Evolutionary conservation across 768 basidiomycete genomes (phyloP), one percentile per base, ranked within the genome.

Genomic region (Amanita thiersii): DNA sequence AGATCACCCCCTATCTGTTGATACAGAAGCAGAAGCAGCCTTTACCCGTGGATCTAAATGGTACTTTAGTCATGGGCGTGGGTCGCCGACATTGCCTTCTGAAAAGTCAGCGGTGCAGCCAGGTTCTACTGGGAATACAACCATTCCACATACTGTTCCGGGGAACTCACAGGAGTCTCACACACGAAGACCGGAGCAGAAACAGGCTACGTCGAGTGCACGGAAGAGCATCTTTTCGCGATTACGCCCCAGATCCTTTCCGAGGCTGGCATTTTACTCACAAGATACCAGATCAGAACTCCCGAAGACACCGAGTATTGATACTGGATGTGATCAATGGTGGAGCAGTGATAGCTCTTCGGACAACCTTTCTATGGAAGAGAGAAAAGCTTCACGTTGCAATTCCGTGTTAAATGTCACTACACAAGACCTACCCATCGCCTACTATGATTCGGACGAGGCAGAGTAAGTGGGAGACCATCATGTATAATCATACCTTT

Each of bases 21-120:
- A 91, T 51, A 82, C 86, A 0, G 89, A 93, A 54, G 76, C 76
- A 0, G 89, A 91, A 59, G 68, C 65, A 3, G 82, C 81, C 1
- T 86, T 86, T 52, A 60, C 66, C 26, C 72, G 71, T 39, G 72
- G 74, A 2, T 72, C 76, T 14, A 62, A 65, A 20, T 70, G 72
- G 63, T 75, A 75, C 43, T 77, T 73, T 50, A 71, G 66, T 47
- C 72, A 73, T 31, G 69, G 67, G 7, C 69, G 69, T 23, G 54
- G 61, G 18, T 54, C 58, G 21, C 57, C 63, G 11, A 55, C 59
- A 1, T 58, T 52, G 14, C 63, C 40, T 12, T 33, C 31, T 9
- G 40, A 29, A 31, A 28, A 31, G 29, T 40, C 39, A 0, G 20
- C 30, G 15, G 23, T 31, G 10, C 39, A 26, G 17, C 6, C 6